Base-by-base conservation (phyloP, 768 basidiomycete genomes). In the Mrakia frigida region DNA sequence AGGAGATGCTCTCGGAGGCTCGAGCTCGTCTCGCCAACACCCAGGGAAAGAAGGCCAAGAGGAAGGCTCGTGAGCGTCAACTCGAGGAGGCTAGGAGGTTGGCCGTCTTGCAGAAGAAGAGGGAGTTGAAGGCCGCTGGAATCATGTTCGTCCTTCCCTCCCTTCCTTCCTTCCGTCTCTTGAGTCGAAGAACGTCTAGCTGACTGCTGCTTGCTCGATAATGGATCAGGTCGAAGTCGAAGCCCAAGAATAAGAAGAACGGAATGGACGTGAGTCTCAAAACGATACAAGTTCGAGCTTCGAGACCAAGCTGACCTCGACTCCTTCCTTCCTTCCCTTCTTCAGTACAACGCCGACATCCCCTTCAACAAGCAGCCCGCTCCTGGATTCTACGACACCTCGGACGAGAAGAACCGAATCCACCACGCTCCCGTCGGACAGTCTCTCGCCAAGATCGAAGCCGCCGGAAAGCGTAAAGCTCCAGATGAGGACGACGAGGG, bases 1-100 rank as follows among this genome's bases (percentile, higher is more conserved):
- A 98, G 89, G 97, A 98, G 84, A 98, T 99, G 97, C 85, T 99
- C 81, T 98, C 97, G 0, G 97, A 99, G 84, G 97, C 97, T 39
- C 90, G 97, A 80, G 97, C 97, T 9, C 90, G 97, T 85, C 87
- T 99, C 50, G 97, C 97, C 70, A 99, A 99, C 82, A 99, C 97
- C 0, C 97, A 99, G 84, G 97, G 97, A 50, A 99, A 99, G 84
- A 99, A 99, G 84, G 97, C 97, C 3, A 99, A 99, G 84, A 91
- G 97, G 80, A 99, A 98, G 84, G 97, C 95, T 6, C 89, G 97
- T 63, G 97, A 99, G 81, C 91, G 96, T 77, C 96, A 98, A 81
- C 85, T 99, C 52, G 97, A 99, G 82, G 97, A 99, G 82, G 97
- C 97, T 2, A 86, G 96, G 72, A 87, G 97, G 33, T 85, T 99